phyloP scores from a whole-genome alignment of 1,284 basidiomycete genomes.

The Cutaneotrichosporon dermatis region DNA sequence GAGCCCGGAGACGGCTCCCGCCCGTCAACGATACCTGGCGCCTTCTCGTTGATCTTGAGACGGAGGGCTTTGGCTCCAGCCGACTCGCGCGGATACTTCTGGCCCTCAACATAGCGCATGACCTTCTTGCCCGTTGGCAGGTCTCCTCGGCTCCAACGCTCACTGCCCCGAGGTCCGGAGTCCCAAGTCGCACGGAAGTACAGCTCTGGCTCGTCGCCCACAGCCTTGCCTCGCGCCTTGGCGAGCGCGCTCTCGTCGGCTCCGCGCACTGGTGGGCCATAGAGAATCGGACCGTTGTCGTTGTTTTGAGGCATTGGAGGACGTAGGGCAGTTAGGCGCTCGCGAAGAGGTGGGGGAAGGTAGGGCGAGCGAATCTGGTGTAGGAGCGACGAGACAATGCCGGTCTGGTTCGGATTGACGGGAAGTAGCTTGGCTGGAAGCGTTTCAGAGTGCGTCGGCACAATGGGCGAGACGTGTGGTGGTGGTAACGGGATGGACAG shows the following conservation, averaged over 20 bases:
- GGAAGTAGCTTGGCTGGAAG: constrained; percentile 28
- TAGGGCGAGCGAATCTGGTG: constrained; percentile 36
- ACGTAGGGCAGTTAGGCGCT: constrained; percentile 38
- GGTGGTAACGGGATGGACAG: constrained; percentile 26
- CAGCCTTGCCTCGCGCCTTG: constrained; percentile 34
- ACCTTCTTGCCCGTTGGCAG: constrained; percentile 41
- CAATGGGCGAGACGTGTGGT: constrained; percentile 29
- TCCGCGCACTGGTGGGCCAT: constrained; percentile 34
- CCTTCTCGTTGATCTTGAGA: constrained; percentile 14
- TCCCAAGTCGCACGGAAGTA: constrained; percentile 39
- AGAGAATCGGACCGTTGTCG: constrained; percentile 29
- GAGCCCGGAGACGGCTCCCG: background rate
- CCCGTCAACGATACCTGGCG: background rate
- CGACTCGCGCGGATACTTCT: constrained; percentile 24
- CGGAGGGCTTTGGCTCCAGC: constrained; percentile 14
- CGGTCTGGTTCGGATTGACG: constrained; percentile 30
- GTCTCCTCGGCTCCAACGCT: constrained; percentile 28
- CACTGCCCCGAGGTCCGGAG: constrained; percentile 30
- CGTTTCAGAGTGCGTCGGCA: constrained; percentile 30
- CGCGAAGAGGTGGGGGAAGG: constrained; percentile 37
- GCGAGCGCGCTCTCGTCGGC: constrained; percentile 32
- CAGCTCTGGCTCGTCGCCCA: constrained; percentile 20
- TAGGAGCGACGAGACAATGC: constrained; percentile 31
- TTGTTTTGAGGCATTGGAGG: constrained; percentile 26
- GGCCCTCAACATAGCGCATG: constrained; percentile 27